Conservation (phyloP, 2,329 filamentous ascomycete species). For the Mariannaea elegans region DNA sequence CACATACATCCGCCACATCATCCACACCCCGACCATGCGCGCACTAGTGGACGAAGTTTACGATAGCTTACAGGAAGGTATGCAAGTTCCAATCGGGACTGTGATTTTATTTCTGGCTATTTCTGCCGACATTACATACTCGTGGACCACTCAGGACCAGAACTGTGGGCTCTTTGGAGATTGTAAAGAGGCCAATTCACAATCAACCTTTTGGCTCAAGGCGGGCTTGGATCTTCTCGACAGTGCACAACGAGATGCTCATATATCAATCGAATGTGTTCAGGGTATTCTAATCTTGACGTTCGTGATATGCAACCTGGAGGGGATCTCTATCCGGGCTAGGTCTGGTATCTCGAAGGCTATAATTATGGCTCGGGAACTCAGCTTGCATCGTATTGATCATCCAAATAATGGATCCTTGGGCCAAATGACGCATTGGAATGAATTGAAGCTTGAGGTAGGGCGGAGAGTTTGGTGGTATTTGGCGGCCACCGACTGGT, state of each 20-base stretch:
- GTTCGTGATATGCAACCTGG: slow-evolving; percentile 48
- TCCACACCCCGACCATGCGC: slow-evolving; percentile 42
- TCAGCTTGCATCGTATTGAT: slow-evolving; percentile 50
- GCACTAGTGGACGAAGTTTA: slow-evolving; percentile 44
- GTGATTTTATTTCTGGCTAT: slow-evolving; percentile 43
- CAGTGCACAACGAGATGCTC: slow-evolving; percentile 37
- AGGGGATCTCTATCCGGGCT: slow-evolving; percentile 15
- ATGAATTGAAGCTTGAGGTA: slow-evolving; percentile 45
- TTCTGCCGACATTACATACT: slow-evolving; percentile 43
- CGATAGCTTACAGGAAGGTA: slow-evolving; percentile 38
- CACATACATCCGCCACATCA: slow-evolving; percentile 45
- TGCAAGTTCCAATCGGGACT: slow-evolving; percentile 34
- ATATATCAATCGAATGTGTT: slow-evolving; percentile 44
- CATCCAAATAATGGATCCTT: slow-evolving; percentile 35
- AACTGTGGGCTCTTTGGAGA: slow-evolving; percentile 32
- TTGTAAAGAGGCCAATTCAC: slow-evolving; percentile 37
- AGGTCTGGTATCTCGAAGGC: slow-evolving; percentile 7
- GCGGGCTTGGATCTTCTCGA: slow-evolving; percentile 45
- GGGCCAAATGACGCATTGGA: slow-evolving; percentile 32
- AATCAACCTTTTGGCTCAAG: slow-evolving; percentile 43
- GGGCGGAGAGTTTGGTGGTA: slow-evolving; percentile 57
- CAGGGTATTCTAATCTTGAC: slow-evolving; percentile 48
- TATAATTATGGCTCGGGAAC: slow-evolving; percentile 18
- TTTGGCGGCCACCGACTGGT: slow-evolving; percentile 52
- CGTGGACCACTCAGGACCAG: slow-evolving; percentile 42